Evolutionary conservation across 805 yeast genomes (phyloP).

Genomic region (Maudiozyma turicensis): DNA sequence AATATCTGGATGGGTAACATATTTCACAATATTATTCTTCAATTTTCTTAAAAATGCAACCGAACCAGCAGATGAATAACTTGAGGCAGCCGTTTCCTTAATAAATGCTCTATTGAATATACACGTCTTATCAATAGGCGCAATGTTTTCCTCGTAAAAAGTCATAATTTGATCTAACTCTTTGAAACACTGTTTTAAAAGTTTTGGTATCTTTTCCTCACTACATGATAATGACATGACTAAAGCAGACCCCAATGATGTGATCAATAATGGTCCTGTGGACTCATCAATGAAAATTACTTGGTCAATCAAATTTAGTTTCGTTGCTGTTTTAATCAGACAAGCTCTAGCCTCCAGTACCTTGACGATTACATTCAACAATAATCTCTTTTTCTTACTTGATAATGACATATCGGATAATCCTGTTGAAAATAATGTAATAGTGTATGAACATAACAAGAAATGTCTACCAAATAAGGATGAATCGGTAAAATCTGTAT

Average conservation of each 20-base stretch:
- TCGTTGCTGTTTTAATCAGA: slow-evolving; percentile 19
- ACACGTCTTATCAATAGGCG: slow-evolving; percentile 12
- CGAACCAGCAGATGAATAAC: slow-evolving; percentile 55
- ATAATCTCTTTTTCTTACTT: slow-evolving; percentile 24
- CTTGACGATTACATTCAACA: slow-evolving; percentile 30
- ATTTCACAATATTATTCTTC: slow-evolving; percentile 32
- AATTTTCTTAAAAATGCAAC: slow-evolving; percentile 63
- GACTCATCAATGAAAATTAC: slow-evolving; percentile 15
- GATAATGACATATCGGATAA: slow-evolving; percentile 22
- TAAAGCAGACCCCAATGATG: slow-evolving; percentile 39
- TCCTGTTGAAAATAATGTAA: slow-evolving; percentile 29
- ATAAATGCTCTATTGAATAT: slow-evolving; percentile 30
- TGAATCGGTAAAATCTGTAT: not conserved
- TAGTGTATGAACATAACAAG: slow-evolving; percentile 24
- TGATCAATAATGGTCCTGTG: slow-evolving; percentile 27
- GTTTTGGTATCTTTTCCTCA: slow-evolving; percentile 7
- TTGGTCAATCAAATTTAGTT: slow-evolving; percentile 14
- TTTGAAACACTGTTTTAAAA: slow-evolving; percentile 5
- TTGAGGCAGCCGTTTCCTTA: slow-evolving; percentile 40
- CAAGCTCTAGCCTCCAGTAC: slow-evolving; percentile 30
- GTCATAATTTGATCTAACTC: slow-evolving; percentile 8
- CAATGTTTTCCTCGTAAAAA: slow-evolving; percentile 20
- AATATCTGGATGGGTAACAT: slow-evolving; percentile 16
- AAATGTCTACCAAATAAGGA: slow-evolving; percentile 5
- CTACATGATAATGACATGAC: slow-evolving; percentile 39